Conservation (phyloP, 73 alveolate genomes). For the Blepharisma stoltei region DNA sequence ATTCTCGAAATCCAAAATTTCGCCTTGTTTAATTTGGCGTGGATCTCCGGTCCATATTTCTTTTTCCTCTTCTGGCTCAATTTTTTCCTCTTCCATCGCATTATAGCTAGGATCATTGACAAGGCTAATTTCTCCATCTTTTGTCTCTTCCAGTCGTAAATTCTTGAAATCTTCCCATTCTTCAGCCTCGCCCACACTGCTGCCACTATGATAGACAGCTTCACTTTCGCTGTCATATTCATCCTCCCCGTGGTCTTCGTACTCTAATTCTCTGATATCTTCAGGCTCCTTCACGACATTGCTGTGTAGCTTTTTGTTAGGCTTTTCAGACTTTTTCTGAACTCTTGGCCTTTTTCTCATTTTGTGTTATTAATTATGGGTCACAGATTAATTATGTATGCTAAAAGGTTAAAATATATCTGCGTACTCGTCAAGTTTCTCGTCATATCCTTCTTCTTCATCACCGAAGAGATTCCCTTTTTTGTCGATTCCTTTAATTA, state of each 20-base stretch:
- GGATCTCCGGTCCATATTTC: conserved; percentile 45
- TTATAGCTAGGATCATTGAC: background rate
- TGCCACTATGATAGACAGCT: conserved; percentile 26
- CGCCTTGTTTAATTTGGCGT: conserved; percentile 63
- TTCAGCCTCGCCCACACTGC: conserved; percentile 20
- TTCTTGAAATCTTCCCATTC: conserved; percentile 33
- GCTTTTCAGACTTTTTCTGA: no score
- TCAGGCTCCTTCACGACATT: no score
- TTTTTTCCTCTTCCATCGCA: conserved; percentile 1
- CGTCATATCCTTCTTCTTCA: no score
- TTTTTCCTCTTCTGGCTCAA: conserved; percentile 32
- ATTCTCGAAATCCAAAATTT: conserved; percentile 80
- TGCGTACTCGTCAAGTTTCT: no score
- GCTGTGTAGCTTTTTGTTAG: no score
- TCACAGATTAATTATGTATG: no score
- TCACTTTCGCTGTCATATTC: conserved; percentile 28
- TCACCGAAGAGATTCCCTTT: no score
- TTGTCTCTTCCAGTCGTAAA: conserved; percentile 17
- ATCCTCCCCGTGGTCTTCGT: conserved; percentile 21
- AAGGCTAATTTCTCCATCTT: conserved; percentile 4
- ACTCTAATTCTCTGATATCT: background rate
- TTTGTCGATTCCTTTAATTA: no score
- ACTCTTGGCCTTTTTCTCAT: no score
- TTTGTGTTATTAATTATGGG: no score
- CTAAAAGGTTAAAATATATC: no score